Conservation (phyloP, 2,329 filamentous ascomycete genomes). For the Acarospora socialis region DNA sequence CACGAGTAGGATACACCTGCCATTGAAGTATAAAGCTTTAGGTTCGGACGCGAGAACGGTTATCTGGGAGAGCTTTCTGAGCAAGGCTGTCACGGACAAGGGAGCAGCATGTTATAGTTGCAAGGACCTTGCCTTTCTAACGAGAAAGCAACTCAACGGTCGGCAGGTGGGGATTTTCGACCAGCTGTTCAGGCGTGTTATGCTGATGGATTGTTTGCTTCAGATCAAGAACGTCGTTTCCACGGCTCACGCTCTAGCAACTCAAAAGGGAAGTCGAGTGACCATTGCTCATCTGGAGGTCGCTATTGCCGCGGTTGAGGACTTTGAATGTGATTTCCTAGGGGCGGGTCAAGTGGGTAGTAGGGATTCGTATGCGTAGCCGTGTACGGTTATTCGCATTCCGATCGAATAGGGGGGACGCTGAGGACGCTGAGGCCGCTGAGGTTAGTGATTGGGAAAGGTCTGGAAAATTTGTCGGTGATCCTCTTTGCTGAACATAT, state of each 20-base stretch:
- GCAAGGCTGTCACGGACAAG: too few species aligned
- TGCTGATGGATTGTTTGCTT: too few species aligned
- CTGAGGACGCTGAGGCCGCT: too few species aligned
- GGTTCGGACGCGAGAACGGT: conserved; percentile 1
- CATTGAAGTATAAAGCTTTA: conserved; percentile 2
- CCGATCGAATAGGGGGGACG: too few species aligned
- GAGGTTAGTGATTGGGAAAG: too few species aligned
- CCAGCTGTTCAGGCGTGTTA: too few species aligned
- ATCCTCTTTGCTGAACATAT: too few species aligned
- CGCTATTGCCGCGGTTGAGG: conserved; percentile 9
- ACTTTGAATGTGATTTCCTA: conserved; percentile 11
- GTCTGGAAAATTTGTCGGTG: too few species aligned
- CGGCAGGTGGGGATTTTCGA: conserved; percentile 4
- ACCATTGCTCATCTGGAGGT: conserved; percentile 10
- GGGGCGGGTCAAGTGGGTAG: conserved; percentile 4
- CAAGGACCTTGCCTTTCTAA: conserved; percentile 1
- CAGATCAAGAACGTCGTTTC: conserved; percentile 1
- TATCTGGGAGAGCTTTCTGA: conserved; percentile 4
- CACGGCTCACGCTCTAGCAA: conserved; percentile 1
- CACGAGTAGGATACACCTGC: conserved; percentile 6
- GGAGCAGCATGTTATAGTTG: background rate
- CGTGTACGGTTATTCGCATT: too few species aligned
- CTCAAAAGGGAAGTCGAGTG: conserved; percentile 2
- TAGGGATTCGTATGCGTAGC: too few species aligned
- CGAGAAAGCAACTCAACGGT: conserved; percentile 2